phyloP scores from a whole-genome alignment of 345 rosid genomes.

The Tarenaya hassleriana region DNA sequence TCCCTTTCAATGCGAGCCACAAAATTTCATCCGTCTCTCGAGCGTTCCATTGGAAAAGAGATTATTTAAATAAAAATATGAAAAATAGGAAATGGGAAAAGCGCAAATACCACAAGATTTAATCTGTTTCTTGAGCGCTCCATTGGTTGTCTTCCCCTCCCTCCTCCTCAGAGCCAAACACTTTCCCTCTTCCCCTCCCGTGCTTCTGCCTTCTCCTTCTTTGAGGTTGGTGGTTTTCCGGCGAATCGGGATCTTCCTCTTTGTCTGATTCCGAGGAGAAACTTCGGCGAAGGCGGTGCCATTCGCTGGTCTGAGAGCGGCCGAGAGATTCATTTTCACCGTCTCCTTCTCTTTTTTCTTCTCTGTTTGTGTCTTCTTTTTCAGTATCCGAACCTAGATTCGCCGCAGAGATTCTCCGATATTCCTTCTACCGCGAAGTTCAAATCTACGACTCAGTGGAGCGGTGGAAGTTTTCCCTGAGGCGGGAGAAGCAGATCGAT shows the following conservation, averaged over 20 bases:
- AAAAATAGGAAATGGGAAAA: conserved; percentile 19
- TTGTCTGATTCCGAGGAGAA: conserved; percentile 1
- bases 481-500: conserved; percentile 1
- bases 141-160: not conserved
- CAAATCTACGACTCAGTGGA: not conserved
- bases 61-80: not conserved
- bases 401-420: too few relatives aligned
- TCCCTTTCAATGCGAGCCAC: conserved; percentile 54
- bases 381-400: too few relatives aligned
- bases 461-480: not conserved
- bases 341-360: too few relatives aligned
- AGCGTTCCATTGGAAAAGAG: conserved; percentile 22
- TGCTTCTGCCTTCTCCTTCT: too few relatives aligned
- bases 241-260: not conserved
- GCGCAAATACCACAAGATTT: conserved; percentile 28
- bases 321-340: too few relatives aligned
- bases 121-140: too few relatives aligned
- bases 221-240: conserved; percentile 10
- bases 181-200: conserved; percentile 8
- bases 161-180: conserved; percentile 24
- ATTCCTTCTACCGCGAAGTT: not conserved
- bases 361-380: too few relatives aligned
- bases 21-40: conserved; percentile 44
- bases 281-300: not conserved
- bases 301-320: not conserved